phyloP scores from a whole-genome alignment of 495 filamentous ascomycete genomes.

The Collariella sp. region DNA sequence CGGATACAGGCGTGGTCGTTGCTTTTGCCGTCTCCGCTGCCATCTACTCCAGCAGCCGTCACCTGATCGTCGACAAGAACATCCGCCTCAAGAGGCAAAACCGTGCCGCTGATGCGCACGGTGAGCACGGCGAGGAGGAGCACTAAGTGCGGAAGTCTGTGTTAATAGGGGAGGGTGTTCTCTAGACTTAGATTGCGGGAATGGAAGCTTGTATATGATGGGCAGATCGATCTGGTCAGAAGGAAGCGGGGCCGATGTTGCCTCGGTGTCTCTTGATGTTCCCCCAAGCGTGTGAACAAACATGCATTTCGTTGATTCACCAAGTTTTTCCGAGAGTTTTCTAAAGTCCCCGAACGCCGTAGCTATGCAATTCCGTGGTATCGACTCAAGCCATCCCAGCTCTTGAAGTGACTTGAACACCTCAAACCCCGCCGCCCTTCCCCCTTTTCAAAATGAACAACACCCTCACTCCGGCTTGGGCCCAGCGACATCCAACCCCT shows the following conservation, averaged over 20 bases:
- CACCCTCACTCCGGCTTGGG: slow-evolving; percentile 63
- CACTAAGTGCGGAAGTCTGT: slow-evolving; percentile 24
- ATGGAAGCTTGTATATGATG: slow-evolving; percentile 20
- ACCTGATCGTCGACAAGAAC: slow-evolving; percentile 82
- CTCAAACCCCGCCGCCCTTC: background rate
- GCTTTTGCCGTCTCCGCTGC: slow-evolving; percentile 58
- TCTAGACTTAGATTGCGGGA: slow-evolving; percentile 8
- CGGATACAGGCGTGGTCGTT: slow-evolving; percentile 67
- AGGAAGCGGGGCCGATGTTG: slow-evolving; percentile 6
- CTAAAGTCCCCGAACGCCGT: slow-evolving; percentile 30
- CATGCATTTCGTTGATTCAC: slow-evolving; percentile 11
- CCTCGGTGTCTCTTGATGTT: slow-evolving; percentile 4
- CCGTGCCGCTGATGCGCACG: slow-evolving; percentile 33
- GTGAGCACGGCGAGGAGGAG: slow-evolving; percentile 13
- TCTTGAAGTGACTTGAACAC: background rate
- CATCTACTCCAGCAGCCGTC: slow-evolving; percentile 67
- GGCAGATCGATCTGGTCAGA: background rate
- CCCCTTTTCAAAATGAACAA: background rate
- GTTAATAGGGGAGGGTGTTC: background rate
- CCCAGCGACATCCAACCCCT: slow-evolving; percentile 87
- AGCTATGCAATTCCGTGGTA: slow-evolving; percentile 33
- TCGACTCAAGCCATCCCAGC: background rate
- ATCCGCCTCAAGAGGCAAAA: slow-evolving; percentile 64
- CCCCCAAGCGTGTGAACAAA: slow-evolving; percentile 8
- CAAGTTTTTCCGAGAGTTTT: background rate